These are phyloP conservation scores for Lactuca sativa DNA, from an alignment of 129 eudicot genomes.

Conservation along the genomic window DNA sequence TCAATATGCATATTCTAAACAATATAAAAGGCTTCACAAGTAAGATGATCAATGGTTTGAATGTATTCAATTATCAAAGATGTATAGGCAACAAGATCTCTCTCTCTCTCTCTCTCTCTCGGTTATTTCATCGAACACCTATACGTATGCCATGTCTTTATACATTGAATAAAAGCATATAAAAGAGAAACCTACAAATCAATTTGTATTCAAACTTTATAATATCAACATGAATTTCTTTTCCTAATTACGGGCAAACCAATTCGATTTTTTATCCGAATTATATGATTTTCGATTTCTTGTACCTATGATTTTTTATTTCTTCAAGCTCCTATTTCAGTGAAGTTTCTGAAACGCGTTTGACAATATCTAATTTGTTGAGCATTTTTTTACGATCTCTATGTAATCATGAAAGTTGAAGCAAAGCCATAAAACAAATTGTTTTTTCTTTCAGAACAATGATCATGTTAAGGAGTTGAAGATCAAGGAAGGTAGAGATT, in stretches of 20 bases:
- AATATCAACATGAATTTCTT: conserved; percentile 48
- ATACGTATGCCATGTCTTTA: conserved; percentile 42
- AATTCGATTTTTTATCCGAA: conserved; percentile 32
- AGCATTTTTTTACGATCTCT: too few species aligned
- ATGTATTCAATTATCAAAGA: conserved; percentile 50
- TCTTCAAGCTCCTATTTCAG: too few species aligned
- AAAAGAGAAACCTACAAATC: conserved; percentile 58
- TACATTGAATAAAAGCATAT: conserved; percentile 37
- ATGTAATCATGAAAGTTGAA: too few species aligned
- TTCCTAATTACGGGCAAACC: conserved; percentile 36
- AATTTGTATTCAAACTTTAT: conserved; percentile 44
- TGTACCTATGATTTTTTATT: too few species aligned
- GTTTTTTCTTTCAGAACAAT: too few species aligned
- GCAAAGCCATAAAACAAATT: too few species aligned
- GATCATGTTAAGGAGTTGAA: too few species aligned
- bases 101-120: too few species aligned
- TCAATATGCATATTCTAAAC: conserved; percentile 44
- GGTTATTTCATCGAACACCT: conserved; percentile 59
- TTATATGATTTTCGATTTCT: too few species aligned
- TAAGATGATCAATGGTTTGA: conserved; percentile 27
- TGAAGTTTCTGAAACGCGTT: too few species aligned
- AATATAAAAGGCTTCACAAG: conserved; percentile 37
- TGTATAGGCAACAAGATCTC: conserved; percentile 57
- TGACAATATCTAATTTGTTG: too few species aligned
- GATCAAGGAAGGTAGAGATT: too few species aligned